Evolutionary conservation across 225 moss, liverwort and hornwort genomes (phyloP).

Genomic region (Marchantia paleacea): DNA sequence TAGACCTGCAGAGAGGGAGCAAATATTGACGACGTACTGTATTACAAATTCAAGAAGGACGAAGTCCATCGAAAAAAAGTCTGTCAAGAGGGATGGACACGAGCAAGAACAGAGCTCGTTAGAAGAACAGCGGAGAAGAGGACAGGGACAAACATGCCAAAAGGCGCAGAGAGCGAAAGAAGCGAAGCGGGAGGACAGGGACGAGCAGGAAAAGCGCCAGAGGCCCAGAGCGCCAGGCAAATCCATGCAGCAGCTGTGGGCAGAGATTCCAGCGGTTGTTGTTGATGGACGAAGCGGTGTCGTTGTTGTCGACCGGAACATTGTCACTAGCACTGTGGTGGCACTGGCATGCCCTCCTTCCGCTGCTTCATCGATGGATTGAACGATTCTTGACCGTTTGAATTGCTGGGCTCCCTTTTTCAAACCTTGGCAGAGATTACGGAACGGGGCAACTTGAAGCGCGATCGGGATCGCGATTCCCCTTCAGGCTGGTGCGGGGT

Average conservation of each 20-base stretch:
- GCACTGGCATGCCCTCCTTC: background rate
- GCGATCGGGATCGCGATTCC: background rate
- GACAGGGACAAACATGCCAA: background rate
- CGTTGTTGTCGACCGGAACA: background rate
- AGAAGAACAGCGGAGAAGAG: too few species aligned
- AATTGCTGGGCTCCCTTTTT: background rate
- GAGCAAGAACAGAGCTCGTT: too few species aligned
- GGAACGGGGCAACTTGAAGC: background rate
- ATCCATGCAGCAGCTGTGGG: background rate
- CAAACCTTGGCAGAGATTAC: background rate
- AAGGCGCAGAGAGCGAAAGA: constrained; percentile 2
- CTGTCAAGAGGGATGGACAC: too few species aligned
- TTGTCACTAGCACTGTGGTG: too few species aligned
- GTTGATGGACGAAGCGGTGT: constrained; percentile 14
- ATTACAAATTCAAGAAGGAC: too few species aligned
- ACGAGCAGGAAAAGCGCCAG: background rate
- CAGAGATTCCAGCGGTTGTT: constrained; percentile 26
- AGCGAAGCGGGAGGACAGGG: background rate
- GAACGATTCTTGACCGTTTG: background rate
- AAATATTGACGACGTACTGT: too few species aligned
- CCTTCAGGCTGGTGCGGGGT: background rate
- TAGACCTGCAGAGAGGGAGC: too few species aligned
- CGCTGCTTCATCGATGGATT: background rate
- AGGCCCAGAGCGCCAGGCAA: background rate
- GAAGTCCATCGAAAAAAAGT: too few species aligned